Percentiles rank a stretch among this genome's conserved stretches.
Conservation (phyloP, 2,329 filamentous ascomycete genomes). For the Alternaria triticina region DNA sequence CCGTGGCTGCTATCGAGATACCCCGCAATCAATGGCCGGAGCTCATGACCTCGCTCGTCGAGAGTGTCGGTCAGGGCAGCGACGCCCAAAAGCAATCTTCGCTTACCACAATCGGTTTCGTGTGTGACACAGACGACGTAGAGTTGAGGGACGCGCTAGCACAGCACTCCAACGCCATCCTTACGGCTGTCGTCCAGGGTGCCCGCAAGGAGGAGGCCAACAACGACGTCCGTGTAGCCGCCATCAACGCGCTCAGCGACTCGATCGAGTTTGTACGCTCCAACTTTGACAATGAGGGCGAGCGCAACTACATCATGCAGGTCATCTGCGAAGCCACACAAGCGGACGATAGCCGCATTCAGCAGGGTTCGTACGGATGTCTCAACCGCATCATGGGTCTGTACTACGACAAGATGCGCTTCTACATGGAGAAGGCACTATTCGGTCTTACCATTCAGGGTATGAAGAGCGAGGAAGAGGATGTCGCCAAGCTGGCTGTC, state of each 20-base stretch:
- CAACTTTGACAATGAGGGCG: slow-evolving; percentile 99
- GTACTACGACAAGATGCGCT: slow-evolving; percentile 99
- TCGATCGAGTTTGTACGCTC: slow-evolving; percentile 96
- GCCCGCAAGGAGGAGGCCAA: slow-evolving; percentile 96
- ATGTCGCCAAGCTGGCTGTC: slow-evolving; percentile 96
- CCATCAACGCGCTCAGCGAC: slow-evolving; percentile 92
- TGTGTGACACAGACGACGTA: slow-evolving; percentile 92
- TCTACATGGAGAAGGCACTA: slow-evolving; percentile 99
- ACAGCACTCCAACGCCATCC: slow-evolving; percentile 93
- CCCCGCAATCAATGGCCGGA: slow-evolving; percentile 93
- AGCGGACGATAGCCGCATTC: slow-evolving; percentile 86
- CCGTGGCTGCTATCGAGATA: slow-evolving; percentile 93
- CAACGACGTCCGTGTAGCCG: slow-evolving; percentile 85
- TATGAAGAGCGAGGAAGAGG: slow-evolving; percentile 98
- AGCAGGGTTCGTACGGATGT: slow-evolving; percentile 95
- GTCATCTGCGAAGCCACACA: slow-evolving; percentile 99
- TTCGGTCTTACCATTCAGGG: slow-evolving; percentile 97
- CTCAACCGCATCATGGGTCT: slow-evolving; percentile 98
- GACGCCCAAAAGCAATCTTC: slow-evolving; percentile 94
- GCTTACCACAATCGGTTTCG: slow-evolving; percentile 94
- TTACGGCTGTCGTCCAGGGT: slow-evolving; percentile 96
- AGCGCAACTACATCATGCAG: slow-evolving; percentile 99
- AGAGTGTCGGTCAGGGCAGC: slow-evolving; percentile 86
- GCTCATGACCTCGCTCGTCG: slow-evolving; percentile 85
- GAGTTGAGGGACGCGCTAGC: slow-evolving; percentile 83